phyloP scores from a whole-genome alignment of 177 flowering plant genomes.

The Vitis hybrid region DNA sequence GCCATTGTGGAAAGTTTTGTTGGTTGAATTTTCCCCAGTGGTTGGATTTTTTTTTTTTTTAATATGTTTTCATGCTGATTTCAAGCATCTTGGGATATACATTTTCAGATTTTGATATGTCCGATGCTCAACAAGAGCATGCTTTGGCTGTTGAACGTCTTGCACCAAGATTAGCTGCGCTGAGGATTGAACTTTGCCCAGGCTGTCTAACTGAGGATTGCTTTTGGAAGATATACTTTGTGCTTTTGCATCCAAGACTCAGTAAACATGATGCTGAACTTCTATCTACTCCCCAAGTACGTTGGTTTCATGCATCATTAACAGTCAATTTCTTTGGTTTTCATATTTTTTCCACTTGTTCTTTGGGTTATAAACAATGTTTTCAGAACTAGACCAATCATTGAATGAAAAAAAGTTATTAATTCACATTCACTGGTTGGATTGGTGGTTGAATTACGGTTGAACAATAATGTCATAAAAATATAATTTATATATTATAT shows the following conservation, averaged over 20 bases:
- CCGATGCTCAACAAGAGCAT: constrained; percentile 86
- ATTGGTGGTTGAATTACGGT: too few relatives aligned
- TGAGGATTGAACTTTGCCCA: constrained; percentile 90
- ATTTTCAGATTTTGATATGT: constrained; percentile 76
- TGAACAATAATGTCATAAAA: too few relatives aligned
- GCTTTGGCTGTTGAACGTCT: constrained; percentile 77
- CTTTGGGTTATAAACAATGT: too few relatives aligned
- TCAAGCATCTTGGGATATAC: background rate
- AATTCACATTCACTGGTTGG: too few relatives aligned
- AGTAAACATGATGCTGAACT: constrained; percentile 70
- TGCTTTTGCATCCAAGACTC: constrained; percentile 81
- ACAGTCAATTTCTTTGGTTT: background rate
- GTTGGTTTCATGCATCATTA: constrained; percentile 11
- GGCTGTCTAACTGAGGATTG: constrained; percentile 69
- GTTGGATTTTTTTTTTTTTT: background rate
- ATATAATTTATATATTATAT: too few relatives aligned
- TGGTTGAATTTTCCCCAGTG: too few relatives aligned
- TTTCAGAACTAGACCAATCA: too few relatives aligned
- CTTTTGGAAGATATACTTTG: constrained; percentile 96
- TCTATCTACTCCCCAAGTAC: constrained; percentile 82
- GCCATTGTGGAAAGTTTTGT: too few relatives aligned
- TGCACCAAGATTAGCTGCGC: constrained; percentile 77
- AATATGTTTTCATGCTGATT: background rate
- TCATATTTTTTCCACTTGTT: background rate
- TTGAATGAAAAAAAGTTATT: too few relatives aligned